phyloP scores from a whole-genome alignment of 2,329 filamentous ascomycete genomes.

The Mycogone perniciosa region DNA sequence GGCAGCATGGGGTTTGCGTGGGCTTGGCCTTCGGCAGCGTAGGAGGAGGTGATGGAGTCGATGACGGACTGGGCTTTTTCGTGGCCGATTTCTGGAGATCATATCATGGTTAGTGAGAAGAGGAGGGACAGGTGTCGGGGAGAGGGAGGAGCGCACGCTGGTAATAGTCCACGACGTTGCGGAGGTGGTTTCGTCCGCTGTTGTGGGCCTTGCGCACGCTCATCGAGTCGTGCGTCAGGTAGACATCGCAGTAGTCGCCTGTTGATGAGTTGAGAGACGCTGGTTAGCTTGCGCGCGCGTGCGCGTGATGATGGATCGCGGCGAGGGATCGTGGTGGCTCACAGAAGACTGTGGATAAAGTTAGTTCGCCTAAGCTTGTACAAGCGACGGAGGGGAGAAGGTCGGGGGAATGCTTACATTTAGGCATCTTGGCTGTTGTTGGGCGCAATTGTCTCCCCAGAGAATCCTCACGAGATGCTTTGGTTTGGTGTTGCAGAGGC shows the following conservation, averaged over 20 bases:
- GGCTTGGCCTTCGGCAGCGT: slow-evolving; percentile 87
- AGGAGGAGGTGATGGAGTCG: slow-evolving; percentile 93
- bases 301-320: slow-evolving; percentile 1
- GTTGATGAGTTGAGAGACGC: slow-evolving; percentile 22
- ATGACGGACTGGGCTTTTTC: slow-evolving; percentile 98
- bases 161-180: slow-evolving; percentile 98
- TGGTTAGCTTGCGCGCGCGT: slow-evolving; percentile 5
- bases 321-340: slow-evolving; percentile 5
- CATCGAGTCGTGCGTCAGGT: slow-evolving; percentile 99
- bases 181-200: slow-evolving; percentile 88
- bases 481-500: neutral
- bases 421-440: slow-evolving; percentile 61
- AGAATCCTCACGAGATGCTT: neutral
- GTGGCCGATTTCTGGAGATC: slow-evolving; percentile 75
- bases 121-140: neutral
- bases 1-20: slow-evolving; percentile 78
- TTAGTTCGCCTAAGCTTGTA: neutral
- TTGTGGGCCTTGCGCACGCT: slow-evolving; percentile 99
- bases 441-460: neutral
- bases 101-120: no score
- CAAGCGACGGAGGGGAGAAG: neutral
- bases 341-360: slow-evolving; percentile 24
- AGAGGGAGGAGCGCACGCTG: slow-evolving; percentile 57
- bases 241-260: slow-evolving; percentile 99
- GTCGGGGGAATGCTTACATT: slow-evolving; percentile 59